Conservation (phyloP, 208 protist genomes). For the Trypanosoma congolense region DNA sequence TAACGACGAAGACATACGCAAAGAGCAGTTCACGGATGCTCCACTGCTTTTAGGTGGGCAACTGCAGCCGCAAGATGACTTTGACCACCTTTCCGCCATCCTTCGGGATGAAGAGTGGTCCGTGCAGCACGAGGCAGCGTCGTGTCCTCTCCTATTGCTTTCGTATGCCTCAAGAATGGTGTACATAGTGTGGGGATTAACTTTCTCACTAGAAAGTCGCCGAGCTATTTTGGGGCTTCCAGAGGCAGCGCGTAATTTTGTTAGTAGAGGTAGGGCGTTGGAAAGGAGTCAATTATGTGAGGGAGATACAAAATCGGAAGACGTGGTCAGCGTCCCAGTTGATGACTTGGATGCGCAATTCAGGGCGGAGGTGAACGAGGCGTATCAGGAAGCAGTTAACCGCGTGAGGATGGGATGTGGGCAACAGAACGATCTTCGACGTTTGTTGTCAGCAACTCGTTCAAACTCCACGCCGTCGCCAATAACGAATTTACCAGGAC, state of each 20-base stretch:
- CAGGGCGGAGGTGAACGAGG: constrained; percentile 2
- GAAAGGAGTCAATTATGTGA: neutral
- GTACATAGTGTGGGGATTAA: constrained; percentile 71
- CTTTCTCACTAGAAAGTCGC: constrained; percentile 12
- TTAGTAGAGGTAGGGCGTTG: neutral
- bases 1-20: constrained; percentile 54
- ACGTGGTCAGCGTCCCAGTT: neutral
- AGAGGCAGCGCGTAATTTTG: neutral
- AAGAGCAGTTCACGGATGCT: constrained; percentile 75
- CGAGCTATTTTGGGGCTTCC: constrained; percentile 12
- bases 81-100: constrained; percentile 1
- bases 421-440: constrained; percentile 5
- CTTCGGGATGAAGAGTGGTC: constrained; percentile 30
- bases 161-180: constrained; percentile 67
- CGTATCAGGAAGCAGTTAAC: constrained; percentile 7
- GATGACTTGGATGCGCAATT: neutral
- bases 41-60: constrained; percentile 55
- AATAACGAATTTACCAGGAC: no score
- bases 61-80: constrained; percentile 13
- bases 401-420: neutral
- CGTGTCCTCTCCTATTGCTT: constrained; percentile 66
- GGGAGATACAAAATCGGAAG: neutral
- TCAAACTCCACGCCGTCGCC: no score
- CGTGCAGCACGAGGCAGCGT: constrained; percentile 64
- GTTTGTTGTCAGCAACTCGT: neutral